Evolutionary conservation across 1,284 basidiomycete genomes (phyloP).

Genomic region (Sporisorium sorghi): DNA sequence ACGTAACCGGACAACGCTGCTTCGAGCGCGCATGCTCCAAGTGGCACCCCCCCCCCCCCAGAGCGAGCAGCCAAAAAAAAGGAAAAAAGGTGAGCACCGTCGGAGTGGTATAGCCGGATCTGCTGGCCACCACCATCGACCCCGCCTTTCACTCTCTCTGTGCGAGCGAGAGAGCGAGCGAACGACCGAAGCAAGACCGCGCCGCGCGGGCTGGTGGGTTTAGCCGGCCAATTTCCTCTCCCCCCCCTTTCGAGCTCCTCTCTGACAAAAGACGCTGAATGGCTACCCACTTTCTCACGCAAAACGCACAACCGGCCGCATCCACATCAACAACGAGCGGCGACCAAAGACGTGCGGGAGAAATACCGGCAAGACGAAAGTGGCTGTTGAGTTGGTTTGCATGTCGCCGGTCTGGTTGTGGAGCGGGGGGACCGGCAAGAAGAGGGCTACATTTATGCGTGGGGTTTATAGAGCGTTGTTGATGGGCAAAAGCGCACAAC

Average conservation of each 20-base stretch:
- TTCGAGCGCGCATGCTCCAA: too few species aligned
- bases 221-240: slow-evolving; percentile 5
- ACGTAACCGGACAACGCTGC: too few species aligned
- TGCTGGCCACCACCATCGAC: background rate
- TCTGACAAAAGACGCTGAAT: background rate
- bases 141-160: slow-evolving; percentile 5
- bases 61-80: too few species aligned
- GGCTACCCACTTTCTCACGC: background rate
- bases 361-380: too few species aligned
- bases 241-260: background rate
- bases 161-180: too few species aligned
- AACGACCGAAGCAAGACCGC: slow-evolving; percentile 12
- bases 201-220: background rate
- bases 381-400: background rate
- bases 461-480: background rate
- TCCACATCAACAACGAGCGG: background rate
- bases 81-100: background rate
- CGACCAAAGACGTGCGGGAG: background rate
- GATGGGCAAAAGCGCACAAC: background rate
- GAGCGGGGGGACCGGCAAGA: too few species aligned
- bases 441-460: background rate
- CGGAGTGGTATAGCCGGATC: background rate
- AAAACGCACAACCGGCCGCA: background rate
- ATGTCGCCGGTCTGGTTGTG: background rate
- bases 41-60: too few species aligned